Base-by-base conservation (phyloP, 2,329 filamentous ascomycete species). In the Fusarium nodosum region DNA sequence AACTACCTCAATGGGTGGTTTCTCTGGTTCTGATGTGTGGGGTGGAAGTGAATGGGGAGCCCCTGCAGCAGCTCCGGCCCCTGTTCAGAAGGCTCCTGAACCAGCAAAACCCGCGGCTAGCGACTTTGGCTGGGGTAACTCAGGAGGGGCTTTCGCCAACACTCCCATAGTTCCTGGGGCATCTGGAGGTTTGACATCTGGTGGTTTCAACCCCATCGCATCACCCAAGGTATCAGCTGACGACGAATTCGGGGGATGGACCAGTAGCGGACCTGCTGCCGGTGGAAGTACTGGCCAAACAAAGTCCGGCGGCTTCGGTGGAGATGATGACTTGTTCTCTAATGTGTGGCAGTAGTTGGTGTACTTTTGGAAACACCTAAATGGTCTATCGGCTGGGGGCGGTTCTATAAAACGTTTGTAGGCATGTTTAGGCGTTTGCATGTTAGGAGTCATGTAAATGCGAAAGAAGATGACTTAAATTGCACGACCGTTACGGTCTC, bases 181-280 rank as follows among this genome's bases (percentile, higher is more conserved):
- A 1, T 86, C 86, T 71, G 48, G 48, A 20, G 48, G 48, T 15
- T 30, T 52, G 34, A 52, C 48, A 18, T 52, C 48, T 52, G 90
- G 91, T 26, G 91, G 91, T 8, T 91, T 93, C 79, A 87, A 84
- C 55, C 77, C 83, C 56, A 82, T 65, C 20, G 20, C 62, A 44
- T 65, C 84, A 41, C 89, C 93, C 26, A 90, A 91, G 74, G 92
- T 97, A 4, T 86, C 92, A 36, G 91, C 93, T 0, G 95, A 98
- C 74, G 95, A 98, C 79, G 95, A 98, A 77, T 98, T 97, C 82
- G 95, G 95, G 22, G 94, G 95, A 15, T 98, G 95, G 95, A 90
- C 93, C 48, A 97, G 93, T 85, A 82, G 90, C 87, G 73, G 84
- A 38, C 81, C 84, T 11, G 77, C 80, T 1, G 77, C 80, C 33